These are phyloP conservation scores for Lactarius hatsudake DNA, from an alignment of 768 basidiomycete species.

Conservation along the genomic window DNA sequence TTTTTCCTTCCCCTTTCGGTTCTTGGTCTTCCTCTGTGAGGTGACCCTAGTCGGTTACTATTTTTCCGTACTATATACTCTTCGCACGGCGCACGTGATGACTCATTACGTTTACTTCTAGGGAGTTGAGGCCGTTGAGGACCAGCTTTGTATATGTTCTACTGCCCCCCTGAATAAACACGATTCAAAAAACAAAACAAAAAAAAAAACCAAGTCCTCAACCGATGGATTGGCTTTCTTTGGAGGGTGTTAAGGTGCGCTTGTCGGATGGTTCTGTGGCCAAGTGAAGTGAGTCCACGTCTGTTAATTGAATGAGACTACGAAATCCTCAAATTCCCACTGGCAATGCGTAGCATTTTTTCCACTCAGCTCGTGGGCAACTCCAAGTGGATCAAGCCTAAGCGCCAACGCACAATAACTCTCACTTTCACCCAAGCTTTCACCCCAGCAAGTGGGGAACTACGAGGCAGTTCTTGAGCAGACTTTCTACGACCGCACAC, in stretches of 20 bases:
- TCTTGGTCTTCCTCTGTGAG: too few species aligned
- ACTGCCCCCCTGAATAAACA: too few species aligned
- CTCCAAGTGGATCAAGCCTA: slow-evolving; percentile 3
- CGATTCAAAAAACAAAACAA: too few species aligned
- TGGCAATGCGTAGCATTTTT: slow-evolving; percentile 7
- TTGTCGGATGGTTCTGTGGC: background rate
- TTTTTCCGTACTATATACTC: too few species aligned
- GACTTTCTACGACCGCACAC: slow-evolving; percentile 1
- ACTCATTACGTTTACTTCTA: too few species aligned
- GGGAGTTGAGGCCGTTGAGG: too few species aligned
- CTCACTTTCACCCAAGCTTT: slow-evolving; percentile 15
- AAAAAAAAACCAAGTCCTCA: too few species aligned
- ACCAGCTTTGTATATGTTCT: too few species aligned
- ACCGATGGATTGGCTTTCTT: slow-evolving; percentile 1
- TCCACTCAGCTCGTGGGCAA: slow-evolving; percentile 10
- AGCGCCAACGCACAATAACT: background rate
- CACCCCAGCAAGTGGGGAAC: slow-evolving; percentile 11
- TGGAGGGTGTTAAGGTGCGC: background rate
- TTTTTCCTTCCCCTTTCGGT: too few species aligned
- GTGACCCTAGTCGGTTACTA: too few species aligned
- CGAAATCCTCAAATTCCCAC: background rate
- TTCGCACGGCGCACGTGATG: too few species aligned
- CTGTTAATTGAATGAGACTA: background rate
- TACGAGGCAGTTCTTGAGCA: slow-evolving; percentile 19
- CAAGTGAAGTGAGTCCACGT: slow-evolving; percentile 11